A percentile compares a stretch with the other conserved stretches of the same genome.
Conservation (phyloP, 2,329 filamentous ascomycete species). For the Exophiala viscosa region DNA sequence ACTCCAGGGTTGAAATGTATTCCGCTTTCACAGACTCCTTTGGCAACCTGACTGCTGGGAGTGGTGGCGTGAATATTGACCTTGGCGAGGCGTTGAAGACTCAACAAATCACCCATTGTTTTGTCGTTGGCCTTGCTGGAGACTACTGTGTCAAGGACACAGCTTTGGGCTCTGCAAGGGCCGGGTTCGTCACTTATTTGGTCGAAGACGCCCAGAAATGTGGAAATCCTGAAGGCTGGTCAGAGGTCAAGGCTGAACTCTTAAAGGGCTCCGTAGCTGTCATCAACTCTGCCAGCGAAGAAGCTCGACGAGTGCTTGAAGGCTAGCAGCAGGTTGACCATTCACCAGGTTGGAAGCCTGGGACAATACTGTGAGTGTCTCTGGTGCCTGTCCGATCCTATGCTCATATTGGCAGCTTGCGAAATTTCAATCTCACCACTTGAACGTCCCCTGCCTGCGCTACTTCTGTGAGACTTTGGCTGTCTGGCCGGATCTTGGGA, state of each 20-base stretch:
- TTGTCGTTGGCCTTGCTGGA: slow-evolving; percentile 76
- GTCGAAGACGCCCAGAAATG: slow-evolving; percentile 74
- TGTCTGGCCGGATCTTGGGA: too few species aligned
- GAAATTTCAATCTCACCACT: too few species aligned
- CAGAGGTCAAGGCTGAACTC: slow-evolving; percentile 35
- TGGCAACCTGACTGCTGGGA: slow-evolving; percentile 39
- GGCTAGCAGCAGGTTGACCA: neutral
- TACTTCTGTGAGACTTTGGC: too few species aligned
- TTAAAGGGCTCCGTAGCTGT: slow-evolving; percentile 17
- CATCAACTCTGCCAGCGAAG: slow-evolving; percentile 16
- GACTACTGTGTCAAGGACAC: slow-evolving; percentile 87
- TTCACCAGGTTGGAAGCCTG: neutral
- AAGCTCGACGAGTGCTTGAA: slow-evolving; percentile 18
- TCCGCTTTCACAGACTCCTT: slow-evolving; percentile 86
- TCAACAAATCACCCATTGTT: slow-evolving; percentile 69
- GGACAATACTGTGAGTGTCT: too few species aligned
- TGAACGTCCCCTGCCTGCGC: too few species aligned
- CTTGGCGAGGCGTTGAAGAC: slow-evolving; percentile 57
- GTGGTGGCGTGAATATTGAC: slow-evolving; percentile 49
- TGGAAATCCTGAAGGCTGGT: slow-evolving; percentile 63
- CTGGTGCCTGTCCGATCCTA: too few species aligned
- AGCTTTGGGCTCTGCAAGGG: slow-evolving; percentile 69
- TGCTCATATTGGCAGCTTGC: too few species aligned
- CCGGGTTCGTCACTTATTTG: slow-evolving; percentile 74
- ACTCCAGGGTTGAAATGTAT: slow-evolving; percentile 82